Base-by-base conservation (phyloP, 495 filamentous ascomycete genomes). In the Astrocystis sublimbata region DNA sequence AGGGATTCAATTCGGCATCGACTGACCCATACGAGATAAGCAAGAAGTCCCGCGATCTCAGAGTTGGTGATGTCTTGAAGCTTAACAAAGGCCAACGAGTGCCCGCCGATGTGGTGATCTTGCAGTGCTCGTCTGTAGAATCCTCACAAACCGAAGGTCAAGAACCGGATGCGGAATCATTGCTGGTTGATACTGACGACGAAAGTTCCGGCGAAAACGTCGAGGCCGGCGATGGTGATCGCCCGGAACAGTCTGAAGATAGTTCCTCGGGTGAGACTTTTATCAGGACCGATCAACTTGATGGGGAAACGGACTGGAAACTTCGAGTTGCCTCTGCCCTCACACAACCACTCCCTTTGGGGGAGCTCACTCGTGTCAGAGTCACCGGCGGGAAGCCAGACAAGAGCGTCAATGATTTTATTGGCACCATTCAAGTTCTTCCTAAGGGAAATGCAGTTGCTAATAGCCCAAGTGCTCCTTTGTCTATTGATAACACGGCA, bases 251-350 rank as follows among this genome's bases (percentile, higher is more conserved):
- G 35, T 53, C 67, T 35, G 71, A 65, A 64, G 75, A 63, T 24
- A 68, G 73, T 33, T 71, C 80, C 21, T 79, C 84, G 19, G 92
- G 92, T 35, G 96, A 99, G 69, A 91, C 96, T 1, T 99, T 99
- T 64, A 97, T 99, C 64, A 85, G 93, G 42, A 99, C 96, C 2
- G 96, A 99, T 73, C 96, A 99, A 71, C 83, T 99, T 9, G 96
- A 99, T 66, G 96, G 96, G 59, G 96, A 99, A 75, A 99, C 96
- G 7, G 96, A 99, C 68, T 99, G 96, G 96, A 99, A 99, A 75
- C 80, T 99, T 36, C 87, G 96, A 4, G 73, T 98, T 3, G 92
- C 93, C 2, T 92, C 93, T 7, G 82, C 89, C 0, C 71, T 97
- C 12, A 92, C 92, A 0, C 96, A 99, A 66, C 77, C 75, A 38